Conservation (phyloP, 768 basidiomycete species). For the Boletellus ananas region DNA sequence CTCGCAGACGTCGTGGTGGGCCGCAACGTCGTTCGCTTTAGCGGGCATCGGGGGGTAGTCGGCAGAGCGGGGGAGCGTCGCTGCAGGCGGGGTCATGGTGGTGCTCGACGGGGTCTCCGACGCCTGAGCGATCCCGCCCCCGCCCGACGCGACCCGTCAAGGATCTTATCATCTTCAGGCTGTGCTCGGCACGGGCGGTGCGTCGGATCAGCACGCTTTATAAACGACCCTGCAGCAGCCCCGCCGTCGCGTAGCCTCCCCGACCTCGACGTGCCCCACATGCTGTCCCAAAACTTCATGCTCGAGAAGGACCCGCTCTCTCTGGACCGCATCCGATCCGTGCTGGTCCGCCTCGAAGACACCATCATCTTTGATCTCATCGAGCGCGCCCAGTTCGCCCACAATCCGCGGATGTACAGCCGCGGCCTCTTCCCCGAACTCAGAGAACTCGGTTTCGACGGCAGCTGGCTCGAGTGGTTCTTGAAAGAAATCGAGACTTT, state of each 20-base stretch:
- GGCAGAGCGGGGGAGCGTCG: slow-evolving; percentile 23
- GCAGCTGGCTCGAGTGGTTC: slow-evolving; percentile 98
- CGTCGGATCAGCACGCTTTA: not conserved
- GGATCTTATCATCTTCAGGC: too few relatives aligned
- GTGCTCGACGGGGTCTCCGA: not conserved
- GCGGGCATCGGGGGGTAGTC: too few relatives aligned
- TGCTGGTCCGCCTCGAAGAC: slow-evolving; percentile 89
- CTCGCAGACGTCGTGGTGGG: slow-evolving; percentile 22
- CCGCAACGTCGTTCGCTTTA: too few relatives aligned
- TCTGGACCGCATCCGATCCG: slow-evolving; percentile 82
- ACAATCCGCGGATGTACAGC: slow-evolving; percentile 87
- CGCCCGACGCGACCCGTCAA: too few relatives aligned
- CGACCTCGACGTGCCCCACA: slow-evolving; percentile 17
- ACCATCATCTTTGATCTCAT: slow-evolving; percentile 98
- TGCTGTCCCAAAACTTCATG: slow-evolving; percentile 68
- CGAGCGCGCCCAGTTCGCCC: slow-evolving; percentile 94
- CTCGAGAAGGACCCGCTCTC: slow-evolving; percentile 73
- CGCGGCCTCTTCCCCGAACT: slow-evolving; percentile 78
- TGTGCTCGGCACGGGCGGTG: too few relatives aligned
- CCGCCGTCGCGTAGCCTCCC: not conserved
- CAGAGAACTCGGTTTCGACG: slow-evolving; percentile 64
- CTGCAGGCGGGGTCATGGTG: slow-evolving; percentile 38
- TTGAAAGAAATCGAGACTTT: slow-evolving; percentile 91
- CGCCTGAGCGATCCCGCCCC: too few relatives aligned
- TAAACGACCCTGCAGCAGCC: not conserved